Evolutionary conservation across 108 stramenopile species (phyloP), one percentile per base, ranked within the genome.

Genomic region (Nitzschia sp.): DNA sequence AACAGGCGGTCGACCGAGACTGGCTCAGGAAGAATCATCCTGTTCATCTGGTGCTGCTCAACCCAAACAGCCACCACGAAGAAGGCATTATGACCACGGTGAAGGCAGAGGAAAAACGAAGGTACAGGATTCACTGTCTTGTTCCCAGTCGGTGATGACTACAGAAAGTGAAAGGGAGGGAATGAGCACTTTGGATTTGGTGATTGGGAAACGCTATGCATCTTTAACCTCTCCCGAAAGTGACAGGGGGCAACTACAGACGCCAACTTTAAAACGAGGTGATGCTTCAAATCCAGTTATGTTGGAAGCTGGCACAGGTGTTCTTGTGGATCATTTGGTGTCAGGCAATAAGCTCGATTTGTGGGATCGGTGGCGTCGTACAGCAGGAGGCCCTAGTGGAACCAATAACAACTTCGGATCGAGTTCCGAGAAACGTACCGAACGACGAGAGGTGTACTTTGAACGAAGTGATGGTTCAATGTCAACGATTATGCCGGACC

Each of bases 401-500:
- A 41, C 9, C 38, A 41, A 41, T 41, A 6, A 9, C 6, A 9
- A 9, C 13, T 41, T 41, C 13, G 38, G 6, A 6, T 9, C 38
- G 13, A 9, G 9, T 9, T 13, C 6, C 6, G 38, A 41, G 13
- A 41, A 41, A 6, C 9, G 13, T 13, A 41, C 38, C 38, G 38
- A 41, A 41, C 6, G 13, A 13, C 38, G 13, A 41, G 38, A 13
- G 38, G 38, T 41, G 9, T 41, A 41, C 13, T 41, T 9, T 41
- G 55, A 2, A 5, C 5, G 26, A n/a, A 56, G 55, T 9, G 21
- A 9, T 8, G 27, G 21, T n/a, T 56, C 55, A 11, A 9, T 29
- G 4, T 56, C 71, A 22, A 63, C 62, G 25, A 53, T 48, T n/a
- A n/a, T n/a, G n/a, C 71, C 71, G 4, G 53, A 15, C 45, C 71